Evolutionary conservation across 2,329 filamentous ascomycete genomes (phyloP), one percentile per base, ranked within the genome.

Genomic region (Calonectria henricotiae): DNA sequence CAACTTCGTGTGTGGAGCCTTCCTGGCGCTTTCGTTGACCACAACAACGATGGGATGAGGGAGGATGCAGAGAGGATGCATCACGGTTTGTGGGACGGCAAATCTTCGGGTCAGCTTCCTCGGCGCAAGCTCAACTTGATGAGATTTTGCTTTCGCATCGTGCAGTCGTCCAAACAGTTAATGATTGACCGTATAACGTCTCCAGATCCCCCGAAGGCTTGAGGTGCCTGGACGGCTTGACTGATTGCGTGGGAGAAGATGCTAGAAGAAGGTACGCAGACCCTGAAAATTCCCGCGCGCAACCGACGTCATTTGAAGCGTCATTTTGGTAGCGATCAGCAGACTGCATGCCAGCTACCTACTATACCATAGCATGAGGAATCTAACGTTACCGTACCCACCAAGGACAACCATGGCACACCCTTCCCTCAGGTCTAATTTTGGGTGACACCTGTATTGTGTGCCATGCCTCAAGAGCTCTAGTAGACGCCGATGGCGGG

Each of bases 301-400:
- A 60, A 54, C 37, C 67, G 63, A 76, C 72, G 75, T 77, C 74
- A 76, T 70, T 35, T 13, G 37, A 11, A 20, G 27, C 17, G 27
- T 54, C 39, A 13, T 54, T 68, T 39, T 54, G 68, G 65, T 55
- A 65, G 63, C 47, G 74, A 77, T 77, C 74, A 70, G 62, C 75
- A 62, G 37, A n/a, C 68, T 43, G 51, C 32, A 27, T 39, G 35
- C 35, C 32, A 58, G 51, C 13, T 35, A 11, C n/a, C 5, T 37
- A 25, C 30, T n/a, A 55, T n/a, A 39, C 30, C n/a, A 15, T 32
- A 7, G 12, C 8, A 25, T 15, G 9, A 15, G 3, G n/a, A 20
- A 23, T 11, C 32, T 32, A 37, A 23, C 27, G 37, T 67, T 51
- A 62, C 64, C 64, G 35, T 67, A 62, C 64, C 54, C 64, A 62